phyloP scores from a whole-genome alignment of 1,284 basidiomycete genomes.

The Rhodotorula sp. region DNA sequence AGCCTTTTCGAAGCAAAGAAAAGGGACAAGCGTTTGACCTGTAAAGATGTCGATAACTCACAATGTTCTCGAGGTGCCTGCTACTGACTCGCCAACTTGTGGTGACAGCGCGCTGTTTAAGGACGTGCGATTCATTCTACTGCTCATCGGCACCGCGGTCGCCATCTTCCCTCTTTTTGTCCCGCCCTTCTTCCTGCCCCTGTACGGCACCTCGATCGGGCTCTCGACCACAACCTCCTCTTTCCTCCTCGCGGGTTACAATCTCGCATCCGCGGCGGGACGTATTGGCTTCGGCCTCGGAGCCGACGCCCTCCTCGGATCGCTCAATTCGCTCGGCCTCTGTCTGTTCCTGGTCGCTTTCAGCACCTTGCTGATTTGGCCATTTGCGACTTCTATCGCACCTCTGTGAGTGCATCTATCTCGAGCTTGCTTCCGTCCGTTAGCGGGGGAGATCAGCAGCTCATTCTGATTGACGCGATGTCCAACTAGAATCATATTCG shows the following conservation, averaged over 20 bases:
- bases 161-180: constrained; percentile 37
- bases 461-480: too few species aligned
- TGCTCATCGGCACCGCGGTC: constrained; percentile 26
- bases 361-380: constrained; percentile 26
- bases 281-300: constrained; percentile 31
- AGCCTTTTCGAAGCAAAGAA: constrained; percentile 2
- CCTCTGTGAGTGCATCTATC: constrained; percentile 6
- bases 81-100: too few species aligned
- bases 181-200: constrained; percentile 26
- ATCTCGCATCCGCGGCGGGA: constrained; percentile 25
- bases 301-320: constrained; percentile 25
- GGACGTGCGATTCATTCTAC: constrained; percentile 20
- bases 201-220: constrained; percentile 28
- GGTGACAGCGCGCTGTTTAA: constrained; percentile 26
- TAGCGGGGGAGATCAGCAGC: neutral
- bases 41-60: neutral
- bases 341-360: constrained; percentile 23
- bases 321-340: constrained; percentile 28
- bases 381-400: constrained; percentile 13
- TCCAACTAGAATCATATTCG: constrained; percentile 19
- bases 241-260: constrained; percentile 33
- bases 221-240: constrained; percentile 11
- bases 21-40: constrained; percentile 19
- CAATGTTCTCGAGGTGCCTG: neutral
- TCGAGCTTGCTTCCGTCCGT: too few species aligned